These are phyloP conservation scores for Primulina eburnea DNA, from an alignment of 257 asterid genomes.

Conservation along the genomic window DNA sequence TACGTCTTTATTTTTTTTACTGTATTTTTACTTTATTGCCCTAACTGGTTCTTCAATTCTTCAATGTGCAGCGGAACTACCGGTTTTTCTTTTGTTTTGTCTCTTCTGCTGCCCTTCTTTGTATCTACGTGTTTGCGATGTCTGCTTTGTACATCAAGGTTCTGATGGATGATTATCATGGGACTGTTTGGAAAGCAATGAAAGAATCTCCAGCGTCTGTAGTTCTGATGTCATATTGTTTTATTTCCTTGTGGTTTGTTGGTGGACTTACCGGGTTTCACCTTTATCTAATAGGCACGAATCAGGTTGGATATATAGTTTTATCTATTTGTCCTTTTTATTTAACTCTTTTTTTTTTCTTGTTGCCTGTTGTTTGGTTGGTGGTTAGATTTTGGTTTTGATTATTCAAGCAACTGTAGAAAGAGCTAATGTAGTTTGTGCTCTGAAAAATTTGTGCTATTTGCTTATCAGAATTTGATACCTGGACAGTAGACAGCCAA, in stretches of 20 bases:
- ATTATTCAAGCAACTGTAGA: conserved; percentile 10
- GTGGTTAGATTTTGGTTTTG: not conserved
- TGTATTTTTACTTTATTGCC: conserved; percentile 18
- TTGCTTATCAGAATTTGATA: not conserved
- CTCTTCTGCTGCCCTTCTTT: conserved; percentile 85
- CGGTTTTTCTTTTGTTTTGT: conserved; percentile 91
- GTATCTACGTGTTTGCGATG: conserved; percentile 83
- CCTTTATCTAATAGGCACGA: conserved; percentile 79
- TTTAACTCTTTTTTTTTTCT: not conserved
- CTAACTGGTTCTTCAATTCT: conserved; percentile 22
- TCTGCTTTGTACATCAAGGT: conserved; percentile 84
- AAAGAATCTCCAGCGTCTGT: conserved; percentile 93
- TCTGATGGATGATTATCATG: conserved; percentile 71
- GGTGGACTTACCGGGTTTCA: conserved; percentile 99
- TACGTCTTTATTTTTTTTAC: conserved; percentile 11
- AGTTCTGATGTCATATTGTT: conserved; percentile 78
- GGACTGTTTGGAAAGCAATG: conserved; percentile 96
- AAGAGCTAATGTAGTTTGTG: conserved; percentile 12
- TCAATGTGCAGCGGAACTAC: conserved; percentile 83
- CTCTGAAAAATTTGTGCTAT: conserved; percentile 5
- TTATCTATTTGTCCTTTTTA: conserved; percentile 15
- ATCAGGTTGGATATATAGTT: conserved; percentile 67
- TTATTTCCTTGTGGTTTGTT: conserved; percentile 95
- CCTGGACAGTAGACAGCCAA: not conserved
- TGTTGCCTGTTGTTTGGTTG: conserved; percentile 6